phyloP scores from a whole-genome alignment of 2,329 filamentous ascomycete species.

The Trichoderma afroharzianum region DNA sequence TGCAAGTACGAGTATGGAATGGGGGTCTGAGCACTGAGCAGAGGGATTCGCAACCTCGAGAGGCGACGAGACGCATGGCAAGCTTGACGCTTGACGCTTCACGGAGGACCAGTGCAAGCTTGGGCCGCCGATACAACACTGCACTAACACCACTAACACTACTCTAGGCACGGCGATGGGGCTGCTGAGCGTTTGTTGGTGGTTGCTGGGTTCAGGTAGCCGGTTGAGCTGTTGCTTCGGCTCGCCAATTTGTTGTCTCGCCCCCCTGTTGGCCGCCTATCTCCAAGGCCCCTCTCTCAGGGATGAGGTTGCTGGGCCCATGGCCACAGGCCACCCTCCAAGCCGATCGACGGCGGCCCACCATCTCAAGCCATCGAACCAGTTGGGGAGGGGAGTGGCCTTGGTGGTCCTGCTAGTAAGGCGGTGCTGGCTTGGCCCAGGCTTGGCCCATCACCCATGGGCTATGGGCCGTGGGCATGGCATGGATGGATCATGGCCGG shows the following conservation, averaged over 20 bases:
- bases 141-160: neutral
- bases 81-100: neutral
- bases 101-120: neutral
- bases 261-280: slow-evolving; percentile 13
- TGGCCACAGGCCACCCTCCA: slow-evolving; percentile 11
- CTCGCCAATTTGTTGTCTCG: slow-evolving; percentile 1
- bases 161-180: slow-evolving; percentile 3
- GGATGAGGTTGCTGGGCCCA: slow-evolving; percentile 6
- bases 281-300: slow-evolving; percentile 6
- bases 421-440: neutral
- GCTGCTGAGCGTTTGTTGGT: slow-evolving; percentile 10
- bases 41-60: neutral
- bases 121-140: neutral
- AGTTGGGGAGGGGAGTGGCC: neutral
- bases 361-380: slow-evolving; percentile 15
- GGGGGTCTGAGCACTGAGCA: neutral
- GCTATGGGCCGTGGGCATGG: too few relatives aligned
- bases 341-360: slow-evolving; percentile 19
- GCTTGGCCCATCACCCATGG: neutral
- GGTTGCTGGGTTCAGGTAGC: slow-evolving; percentile 3
- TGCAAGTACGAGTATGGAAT: neutral
- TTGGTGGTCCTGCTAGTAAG: neutral
- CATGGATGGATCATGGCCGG: neutral
- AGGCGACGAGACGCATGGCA: neutral
- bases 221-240: slow-evolving; percentile 9